Evolutionary conservation across 2,329 filamentous ascomycete species (phyloP).

Genomic region (Rhinocladiella similis): DNA sequence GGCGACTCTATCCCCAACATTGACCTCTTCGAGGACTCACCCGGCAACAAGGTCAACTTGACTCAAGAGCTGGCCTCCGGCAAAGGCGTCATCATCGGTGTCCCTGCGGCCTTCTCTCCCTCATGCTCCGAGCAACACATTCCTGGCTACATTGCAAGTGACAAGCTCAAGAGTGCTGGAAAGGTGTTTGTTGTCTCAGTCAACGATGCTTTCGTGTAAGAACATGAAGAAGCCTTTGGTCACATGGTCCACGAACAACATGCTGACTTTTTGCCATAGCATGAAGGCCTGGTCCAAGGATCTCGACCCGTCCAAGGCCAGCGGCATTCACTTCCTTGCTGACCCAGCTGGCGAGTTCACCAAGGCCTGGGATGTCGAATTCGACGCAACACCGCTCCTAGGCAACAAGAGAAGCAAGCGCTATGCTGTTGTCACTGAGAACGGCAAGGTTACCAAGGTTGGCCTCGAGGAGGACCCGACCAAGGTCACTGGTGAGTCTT

Average conservation of each 20-base stretch:
- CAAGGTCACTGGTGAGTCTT: conserved; percentile 66
- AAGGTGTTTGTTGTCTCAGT: conserved; percentile 87
- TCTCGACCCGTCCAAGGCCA: conserved; percentile 72
- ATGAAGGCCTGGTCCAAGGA: conserved; percentile 86
- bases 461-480: conserved; percentile 89
- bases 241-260: not conserved
- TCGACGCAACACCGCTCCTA: conserved; percentile 77
- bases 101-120: conserved; percentile 76
- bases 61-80: conserved; percentile 69
- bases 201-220: conserved; percentile 93
- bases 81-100: conserved; percentile 80
- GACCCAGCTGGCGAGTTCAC: conserved; percentile 80
- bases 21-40: conserved; percentile 79
- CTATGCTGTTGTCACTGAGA: conserved; percentile 78
- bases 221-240: conserved; percentile 22
- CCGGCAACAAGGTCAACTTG: conserved; percentile 87
- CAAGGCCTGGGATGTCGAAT: conserved; percentile 77
- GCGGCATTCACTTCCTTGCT: conserved; percentile 83
- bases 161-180: conserved; percentile 73
- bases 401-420: conserved; percentile 82
- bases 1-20: conserved; percentile 79
- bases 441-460: conserved; percentile 79
- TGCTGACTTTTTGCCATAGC: conserved; percentile 45
- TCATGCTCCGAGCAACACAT: conserved; percentile 71
- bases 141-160: conserved; percentile 77